Percentiles rank a stretch among this genome's conserved stretches.
Evolutionary conservation across 139 green algal genomes (phyloP).

Genomic region (Asterochloris sp.): DNA sequence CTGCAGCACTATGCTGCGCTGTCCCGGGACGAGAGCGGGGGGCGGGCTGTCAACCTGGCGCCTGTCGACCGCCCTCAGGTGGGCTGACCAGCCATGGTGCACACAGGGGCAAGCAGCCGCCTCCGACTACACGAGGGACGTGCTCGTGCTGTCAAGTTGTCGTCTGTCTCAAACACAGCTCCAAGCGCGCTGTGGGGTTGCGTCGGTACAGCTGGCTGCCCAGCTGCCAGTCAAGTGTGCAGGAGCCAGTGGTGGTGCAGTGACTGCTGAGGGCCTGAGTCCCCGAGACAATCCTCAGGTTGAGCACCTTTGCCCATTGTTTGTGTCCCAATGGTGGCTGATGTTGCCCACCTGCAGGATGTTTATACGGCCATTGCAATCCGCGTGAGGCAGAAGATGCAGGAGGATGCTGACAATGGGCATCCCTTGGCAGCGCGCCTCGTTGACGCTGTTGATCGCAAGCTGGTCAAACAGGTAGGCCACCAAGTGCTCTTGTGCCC

Average conservation of each 20-base stretch:
- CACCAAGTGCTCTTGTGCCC: background rate
- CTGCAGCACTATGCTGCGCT: slow-evolving; percentile 98
- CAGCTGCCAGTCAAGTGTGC: too few relatives aligned
- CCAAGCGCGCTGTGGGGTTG: too few relatives aligned
- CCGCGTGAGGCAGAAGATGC: slow-evolving; percentile 47
- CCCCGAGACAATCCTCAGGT: too few relatives aligned
- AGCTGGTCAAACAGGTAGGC: slow-evolving; percentile 71
- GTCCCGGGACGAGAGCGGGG: slow-evolving; percentile 72
- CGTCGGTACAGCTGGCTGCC: too few relatives aligned
- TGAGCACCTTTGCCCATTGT: too few relatives aligned
- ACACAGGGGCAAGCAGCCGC: too few relatives aligned
- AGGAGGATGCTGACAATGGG: slow-evolving; percentile 29
- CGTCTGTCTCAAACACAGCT: too few relatives aligned
- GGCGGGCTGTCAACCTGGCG: slow-evolving; percentile 81
- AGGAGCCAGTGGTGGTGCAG: too few relatives aligned
- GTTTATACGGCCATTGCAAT: slow-evolving; percentile 77
- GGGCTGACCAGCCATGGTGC: too few relatives aligned
- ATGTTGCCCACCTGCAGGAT: slow-evolving; percentile 43
- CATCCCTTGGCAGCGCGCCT: slow-evolving; percentile 32
- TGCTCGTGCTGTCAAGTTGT: too few relatives aligned
- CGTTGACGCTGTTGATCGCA: slow-evolving; percentile 72
- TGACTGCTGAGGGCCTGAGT: too few relatives aligned
- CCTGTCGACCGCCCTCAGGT: slow-evolving; percentile 57
- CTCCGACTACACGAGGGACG: too few relatives aligned
- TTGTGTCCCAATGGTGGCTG: background rate